Conservation (phyloP, 2,329 filamentous ascomycete species). For the Apiospora rasikravindrae region DNA sequence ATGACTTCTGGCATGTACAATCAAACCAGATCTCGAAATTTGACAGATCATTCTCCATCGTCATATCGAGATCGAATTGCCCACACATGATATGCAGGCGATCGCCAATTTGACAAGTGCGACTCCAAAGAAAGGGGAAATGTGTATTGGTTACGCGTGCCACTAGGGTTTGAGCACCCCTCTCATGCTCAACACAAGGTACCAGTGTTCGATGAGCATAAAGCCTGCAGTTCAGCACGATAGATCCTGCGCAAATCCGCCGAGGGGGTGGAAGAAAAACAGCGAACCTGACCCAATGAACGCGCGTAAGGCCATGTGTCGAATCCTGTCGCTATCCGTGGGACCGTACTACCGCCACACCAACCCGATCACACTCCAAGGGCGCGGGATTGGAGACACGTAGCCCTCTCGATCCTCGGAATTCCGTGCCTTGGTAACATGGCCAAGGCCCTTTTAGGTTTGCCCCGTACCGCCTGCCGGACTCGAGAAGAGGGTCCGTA, state of each 20-base stretch:
- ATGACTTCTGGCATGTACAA: not conserved
- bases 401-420: not conserved
- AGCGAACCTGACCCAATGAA: not conserved
- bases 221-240: not conserved
- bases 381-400: slow-evolving; percentile 12
- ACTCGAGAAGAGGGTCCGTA: not conserved
- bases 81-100: slow-evolving; percentile 2
- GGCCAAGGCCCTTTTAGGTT: not conserved
- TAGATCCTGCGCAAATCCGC: slow-evolving; percentile 13
- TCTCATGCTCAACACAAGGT: not conserved
- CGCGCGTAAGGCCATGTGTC: slow-evolving; percentile 15
- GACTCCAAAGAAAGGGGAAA: not conserved
- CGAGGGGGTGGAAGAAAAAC: not conserved
- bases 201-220: slow-evolving; percentile 1
- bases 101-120: not conserved
- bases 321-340: not conserved
- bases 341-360: not conserved
- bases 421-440: slow-evolving; percentile 8
- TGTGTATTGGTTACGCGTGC: not conserved
- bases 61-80: not conserved
- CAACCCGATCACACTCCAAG: not conserved
- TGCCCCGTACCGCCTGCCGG: not conserved
- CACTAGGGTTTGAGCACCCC: not conserved
- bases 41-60: not conserved
- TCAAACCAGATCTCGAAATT: slow-evolving; percentile 9